Evolutionary conservation across 2,329 filamentous ascomycete genomes (phyloP).

Genomic region (Cladosporium sp.): DNA sequence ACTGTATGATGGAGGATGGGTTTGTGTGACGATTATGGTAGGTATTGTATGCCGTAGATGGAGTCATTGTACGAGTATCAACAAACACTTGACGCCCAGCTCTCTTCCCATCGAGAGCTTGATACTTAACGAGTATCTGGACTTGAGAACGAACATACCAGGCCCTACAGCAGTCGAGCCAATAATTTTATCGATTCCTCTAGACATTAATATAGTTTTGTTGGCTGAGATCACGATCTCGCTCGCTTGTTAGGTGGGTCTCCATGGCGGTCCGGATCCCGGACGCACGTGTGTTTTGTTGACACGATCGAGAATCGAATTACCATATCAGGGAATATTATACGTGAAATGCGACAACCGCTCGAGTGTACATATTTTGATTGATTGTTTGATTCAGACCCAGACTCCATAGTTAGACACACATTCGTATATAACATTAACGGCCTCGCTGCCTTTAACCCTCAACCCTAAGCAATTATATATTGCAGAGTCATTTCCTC

Average conservation of each 20-base stretch:
- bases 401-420: no score
- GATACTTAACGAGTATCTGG: not conserved
- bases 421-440: not conserved
- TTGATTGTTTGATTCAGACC: no score
- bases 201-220: not conserved
- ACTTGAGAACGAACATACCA: no score
- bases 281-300: not conserved
- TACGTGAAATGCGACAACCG: no score
- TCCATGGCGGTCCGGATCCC: not conserved
- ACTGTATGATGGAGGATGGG: not conserved
- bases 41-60: not conserved
- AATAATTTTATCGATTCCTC: not conserved
- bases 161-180: no score
- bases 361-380: no score
- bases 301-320: not conserved
- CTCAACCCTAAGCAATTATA: not conserved
- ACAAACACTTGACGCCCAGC: not conserved
- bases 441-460: not conserved
- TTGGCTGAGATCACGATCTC: not conserved
- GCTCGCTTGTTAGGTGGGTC: not conserved
- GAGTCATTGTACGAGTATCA: not conserved
- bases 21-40: not conserved
- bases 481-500: not conserved
- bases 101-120: not conserved
- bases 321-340: not conserved